Evolutionary conservation across 345 rosid genomes (phyloP).

Genomic region (Populus deltoides): DNA sequence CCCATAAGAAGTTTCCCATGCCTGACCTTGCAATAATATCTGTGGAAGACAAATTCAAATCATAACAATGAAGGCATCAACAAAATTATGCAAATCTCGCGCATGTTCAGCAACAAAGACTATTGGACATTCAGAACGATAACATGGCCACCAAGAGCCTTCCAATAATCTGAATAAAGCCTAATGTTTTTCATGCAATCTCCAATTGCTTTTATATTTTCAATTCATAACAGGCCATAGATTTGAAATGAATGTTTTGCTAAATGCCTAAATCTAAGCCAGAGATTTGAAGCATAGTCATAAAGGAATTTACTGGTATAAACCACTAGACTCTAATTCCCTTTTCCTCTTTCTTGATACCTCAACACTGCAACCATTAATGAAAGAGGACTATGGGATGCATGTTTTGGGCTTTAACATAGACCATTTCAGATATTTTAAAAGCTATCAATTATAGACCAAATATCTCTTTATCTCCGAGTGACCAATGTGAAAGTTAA

Average conservation of each 20-base stretch:
- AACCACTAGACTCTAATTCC: no score
- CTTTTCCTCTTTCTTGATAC: no score
- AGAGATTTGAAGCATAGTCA: no score
- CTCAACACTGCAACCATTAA: no score
- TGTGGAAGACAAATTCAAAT: conserved; percentile 11
- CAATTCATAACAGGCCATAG: background rate
- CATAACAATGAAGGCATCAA: background rate
- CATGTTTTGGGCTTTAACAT: background rate
- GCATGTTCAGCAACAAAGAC: conserved; percentile 1
- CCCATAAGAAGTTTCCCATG: conserved; percentile 38
- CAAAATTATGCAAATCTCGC: background rate
- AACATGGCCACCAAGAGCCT: background rate
- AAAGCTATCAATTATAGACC: background rate
- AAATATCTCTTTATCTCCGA: background rate
- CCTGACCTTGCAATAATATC: conserved; percentile 24
- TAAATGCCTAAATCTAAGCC: background rate
- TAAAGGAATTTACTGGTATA: no score
- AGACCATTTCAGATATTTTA: background rate
- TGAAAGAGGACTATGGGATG: no score
- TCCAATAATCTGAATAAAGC: background rate
- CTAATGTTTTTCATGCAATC: background rate
- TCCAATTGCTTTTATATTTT: background rate
- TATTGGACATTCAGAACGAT: background rate
- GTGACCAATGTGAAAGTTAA: background rate
- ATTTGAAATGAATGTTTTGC: background rate